phyloP scores from a whole-genome alignment of 202 grass and related monocot genomes.

The Saccharum hybrid region DNA sequence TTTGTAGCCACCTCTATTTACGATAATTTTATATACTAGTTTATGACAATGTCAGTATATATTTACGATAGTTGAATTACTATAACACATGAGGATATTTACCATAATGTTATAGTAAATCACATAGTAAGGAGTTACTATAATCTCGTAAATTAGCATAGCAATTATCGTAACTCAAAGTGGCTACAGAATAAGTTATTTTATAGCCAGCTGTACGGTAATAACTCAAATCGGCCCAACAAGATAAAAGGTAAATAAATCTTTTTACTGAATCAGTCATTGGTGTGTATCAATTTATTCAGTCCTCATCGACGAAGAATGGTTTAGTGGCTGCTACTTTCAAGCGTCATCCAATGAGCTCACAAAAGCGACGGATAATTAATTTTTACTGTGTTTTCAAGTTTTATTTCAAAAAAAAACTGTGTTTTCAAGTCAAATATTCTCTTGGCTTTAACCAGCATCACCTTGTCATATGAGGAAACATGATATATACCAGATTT shows the following conservation, averaged over 20 bases:
- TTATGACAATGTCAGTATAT: no score
- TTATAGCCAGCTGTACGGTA: no score
- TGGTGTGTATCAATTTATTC: not conserved
- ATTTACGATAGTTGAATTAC: no score
- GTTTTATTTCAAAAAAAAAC: not conserved
- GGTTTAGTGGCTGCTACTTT: not conserved
- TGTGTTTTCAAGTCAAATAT: not conserved
- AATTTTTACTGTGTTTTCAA: slow-evolving; percentile 6
- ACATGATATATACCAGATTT: not conserved
- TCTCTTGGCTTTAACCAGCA: slow-evolving; percentile 8
- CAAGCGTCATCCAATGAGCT: not conserved
- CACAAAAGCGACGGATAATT: not conserved
- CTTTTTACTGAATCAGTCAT: not conserved
- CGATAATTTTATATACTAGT: no score
- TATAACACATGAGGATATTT: no score
- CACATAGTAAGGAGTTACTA: no score
- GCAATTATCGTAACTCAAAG: no score
- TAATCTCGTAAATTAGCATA: no score
- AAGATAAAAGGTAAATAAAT: not conserved
- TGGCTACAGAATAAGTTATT: no score
- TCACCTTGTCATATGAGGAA: not conserved
- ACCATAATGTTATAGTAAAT: no score
- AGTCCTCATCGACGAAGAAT: not conserved
- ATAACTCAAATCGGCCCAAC: no score
- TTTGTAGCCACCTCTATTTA: no score